These are phyloP conservation scores for Pythium brachiatum DNA, from an alignment of 352 stramenopile species.

Conservation along the genomic window DNA sequence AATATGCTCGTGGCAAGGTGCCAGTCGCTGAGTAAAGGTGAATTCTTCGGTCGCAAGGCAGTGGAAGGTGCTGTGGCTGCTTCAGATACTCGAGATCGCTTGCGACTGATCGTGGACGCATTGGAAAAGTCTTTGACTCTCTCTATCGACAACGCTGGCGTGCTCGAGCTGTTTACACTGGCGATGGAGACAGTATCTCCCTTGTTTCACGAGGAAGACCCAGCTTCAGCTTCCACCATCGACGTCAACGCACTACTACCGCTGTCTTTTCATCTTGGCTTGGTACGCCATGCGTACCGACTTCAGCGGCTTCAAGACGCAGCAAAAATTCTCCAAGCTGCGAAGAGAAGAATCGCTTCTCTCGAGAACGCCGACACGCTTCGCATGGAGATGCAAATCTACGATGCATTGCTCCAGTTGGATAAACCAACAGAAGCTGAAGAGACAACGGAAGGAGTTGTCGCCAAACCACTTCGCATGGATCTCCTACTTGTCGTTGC, in stretches of 20 bases:
- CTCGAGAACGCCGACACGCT: neutral
- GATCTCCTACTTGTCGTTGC: neutral
- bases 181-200: conserved; percentile 36
- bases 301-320: neutral
- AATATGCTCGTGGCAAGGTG: conserved; percentile 33
- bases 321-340: neutral
- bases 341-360: neutral
- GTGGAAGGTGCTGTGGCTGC: conserved; percentile 37
- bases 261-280: neutral
- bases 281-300: conserved; percentile 8
- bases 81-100: conserved; percentile 21
- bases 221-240: neutral
- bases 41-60: conserved; percentile 25
- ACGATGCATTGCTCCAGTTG: neutral
- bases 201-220: conserved; percentile 17
- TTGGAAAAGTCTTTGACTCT: conserved; percentile 31
- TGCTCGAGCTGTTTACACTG: conserved; percentile 34
- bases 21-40: conserved; percentile 22
- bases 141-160: neutral
- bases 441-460: neutral
- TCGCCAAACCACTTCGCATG: neutral
- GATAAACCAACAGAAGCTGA: neutral
- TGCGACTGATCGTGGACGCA: conserved; percentile 40
- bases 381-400: neutral
- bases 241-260: neutral